Base-by-base conservation (phyloP, 495 filamentous ascomycete genomes). In the Talaromyces ruber region DNA sequence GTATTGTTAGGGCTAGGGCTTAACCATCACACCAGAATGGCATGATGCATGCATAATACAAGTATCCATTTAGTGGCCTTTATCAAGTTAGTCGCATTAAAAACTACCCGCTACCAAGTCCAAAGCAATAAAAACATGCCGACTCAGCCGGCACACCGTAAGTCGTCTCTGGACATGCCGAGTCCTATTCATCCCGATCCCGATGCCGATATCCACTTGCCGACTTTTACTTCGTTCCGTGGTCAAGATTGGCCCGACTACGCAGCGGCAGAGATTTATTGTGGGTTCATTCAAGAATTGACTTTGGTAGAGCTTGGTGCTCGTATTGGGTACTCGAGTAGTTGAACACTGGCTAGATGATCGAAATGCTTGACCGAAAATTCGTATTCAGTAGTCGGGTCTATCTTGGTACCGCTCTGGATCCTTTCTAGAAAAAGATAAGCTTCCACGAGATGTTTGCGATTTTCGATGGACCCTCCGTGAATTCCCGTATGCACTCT, bases 401-500 rank as follows among this genome's bases (percentile, higher is more conserved):
- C 18, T 52, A 0, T 1, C 47, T 3, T 52, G 47, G 47, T 51
- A 2, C 1, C 9, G 30, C 3, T 32, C 34, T 39, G 34, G 34
- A 39, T 39, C 55, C 14, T 39, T 58, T 58, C 55, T 58, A 58
- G 55, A 58, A 58, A 32, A 3, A 58, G 55, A 34, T 3, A 58
- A 58, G 55, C 26, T 21, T 58, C 55, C 55, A 58, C 55, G 34
- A 39, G 12, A 39, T 39, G 11, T 26, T 26, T 29, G 26, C 26
- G 12, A 5, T 32, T 34, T 37, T 21, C 32, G 3, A 34, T 11
- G 6, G 6, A 7, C 3, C 39, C 21, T 29, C 25, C 32, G 55
- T 32, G 28, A 18, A n/a, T 34, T 18, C 21, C 32, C 12, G 55
- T 22, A 24, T 34, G 12, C 0, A 9, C 34, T 37, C 34, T 39